Evolutionary conservation across 352 stramenopile species (phyloP), one percentile per base, ranked within the genome.

Genomic region (Phytophthora syringae): DNA sequence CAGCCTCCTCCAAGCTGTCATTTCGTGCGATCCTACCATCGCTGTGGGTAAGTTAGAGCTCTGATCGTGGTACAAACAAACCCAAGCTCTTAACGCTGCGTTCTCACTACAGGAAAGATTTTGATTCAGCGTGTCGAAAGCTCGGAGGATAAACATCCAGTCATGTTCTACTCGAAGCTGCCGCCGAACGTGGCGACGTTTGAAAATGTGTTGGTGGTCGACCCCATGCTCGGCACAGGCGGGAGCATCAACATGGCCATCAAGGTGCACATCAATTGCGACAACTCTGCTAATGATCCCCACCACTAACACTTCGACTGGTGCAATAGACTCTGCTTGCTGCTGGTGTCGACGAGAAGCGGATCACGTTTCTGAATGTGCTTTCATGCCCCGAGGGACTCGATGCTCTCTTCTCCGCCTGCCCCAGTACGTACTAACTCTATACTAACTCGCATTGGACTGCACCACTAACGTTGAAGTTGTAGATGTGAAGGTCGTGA

Each of bases 351-450:
- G 64, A 89, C 40, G 82, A 94, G 32, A 63, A 83, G 24, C 90
- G 86, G 34, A 98, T 99, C 67, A 81, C 97, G 5, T 98, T 99
- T 79, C 68, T 94, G 42, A 98, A 98, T 70, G 90, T 99, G 42
- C 92, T 99, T 30, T 95, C 82, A 51, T 95, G 86, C 18, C 89
- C 86, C 0, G 89, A 98, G 67, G 97, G 94, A 43, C 84, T 99
- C 43, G 54, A 87, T 55, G 73, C 52, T 16, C 60, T 98, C 22
- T 84, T 87, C 43, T 50, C 68, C 0, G 74, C 76, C 10, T 89
- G 96, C 62, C 95, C 94, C 6, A 54, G 77, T 83, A 68, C 30
- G 39, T 21, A 15, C 4, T 30, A 24, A 15, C 27, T 30, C 22
- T 34, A 32, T 21, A 15, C 4, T 30, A 24, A 15, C 27, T 30